phyloP scores from a whole-genome alignment of 192 early-diverging fungal genomes.

The Coemansia pectinata region DNA sequence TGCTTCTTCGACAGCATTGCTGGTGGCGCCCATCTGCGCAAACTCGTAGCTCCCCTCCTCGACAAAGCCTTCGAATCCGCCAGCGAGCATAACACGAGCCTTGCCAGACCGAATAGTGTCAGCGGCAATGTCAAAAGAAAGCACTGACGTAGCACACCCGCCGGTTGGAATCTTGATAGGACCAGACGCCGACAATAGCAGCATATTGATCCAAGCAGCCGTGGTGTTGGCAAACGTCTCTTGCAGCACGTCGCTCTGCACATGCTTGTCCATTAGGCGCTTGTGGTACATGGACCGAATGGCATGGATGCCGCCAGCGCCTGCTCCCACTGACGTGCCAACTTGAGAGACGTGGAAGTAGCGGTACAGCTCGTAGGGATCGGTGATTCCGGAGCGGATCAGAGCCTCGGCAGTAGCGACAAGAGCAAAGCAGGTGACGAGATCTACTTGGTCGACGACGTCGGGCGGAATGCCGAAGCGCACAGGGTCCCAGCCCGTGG shows the following conservation, averaged over 20 bases:
- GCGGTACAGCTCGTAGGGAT: constrained; percentile 97
- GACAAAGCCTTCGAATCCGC: constrained; percentile 91
- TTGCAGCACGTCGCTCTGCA: constrained; percentile 91
- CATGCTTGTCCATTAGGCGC: constrained; percentile 76
- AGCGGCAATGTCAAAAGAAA: constrained; percentile 88
- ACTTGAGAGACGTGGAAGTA: constrained; percentile 94
- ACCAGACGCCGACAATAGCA: constrained; percentile 88
- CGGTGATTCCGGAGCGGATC: constrained; percentile 86
- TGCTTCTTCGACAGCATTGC: constrained; percentile 77
- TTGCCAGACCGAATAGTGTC: constrained; percentile 88
- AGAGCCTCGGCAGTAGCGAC: constrained; percentile 92
- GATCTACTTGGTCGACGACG: constrained; percentile 89
- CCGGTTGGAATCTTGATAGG: constrained; percentile 80
- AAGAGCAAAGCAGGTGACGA: constrained; percentile 84
- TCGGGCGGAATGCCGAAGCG: constrained; percentile 92
- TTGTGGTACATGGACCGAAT: constrained; percentile 78
- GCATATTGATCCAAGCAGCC: constrained; percentile 95
- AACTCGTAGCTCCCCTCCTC: constrained; percentile 96
- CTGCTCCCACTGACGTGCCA: constrained; percentile 87
- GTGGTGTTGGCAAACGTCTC: constrained; percentile 74
- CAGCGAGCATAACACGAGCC: constrained; percentile 91
- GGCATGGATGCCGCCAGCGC: constrained; percentile 85
- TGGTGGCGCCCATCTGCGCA: constrained; percentile 98
- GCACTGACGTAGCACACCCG: constrained; percentile 90
- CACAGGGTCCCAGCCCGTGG: constrained; percentile 91